phyloP scores from a whole-genome alignment of 2,329 filamentous ascomycete genomes.

The Akanthomyces uredinophilus region DNA sequence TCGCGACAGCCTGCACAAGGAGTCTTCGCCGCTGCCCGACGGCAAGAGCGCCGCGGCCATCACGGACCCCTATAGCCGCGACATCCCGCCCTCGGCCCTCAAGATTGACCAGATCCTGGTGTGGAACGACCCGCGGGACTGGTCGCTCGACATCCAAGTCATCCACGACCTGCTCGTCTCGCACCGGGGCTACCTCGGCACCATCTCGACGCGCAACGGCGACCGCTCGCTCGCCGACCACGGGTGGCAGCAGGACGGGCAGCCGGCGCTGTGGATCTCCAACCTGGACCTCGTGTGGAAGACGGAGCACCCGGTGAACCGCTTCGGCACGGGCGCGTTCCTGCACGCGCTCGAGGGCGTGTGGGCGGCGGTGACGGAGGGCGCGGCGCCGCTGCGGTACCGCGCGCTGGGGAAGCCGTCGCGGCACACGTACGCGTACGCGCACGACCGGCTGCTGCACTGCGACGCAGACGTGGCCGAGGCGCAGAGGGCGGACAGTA shows the following conservation, averaged over 20 bases:
- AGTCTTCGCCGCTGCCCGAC: conserved; percentile 26
- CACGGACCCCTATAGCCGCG: conserved; percentile 28
- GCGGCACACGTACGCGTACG: conserved; percentile 72
- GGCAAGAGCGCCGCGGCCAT: conserved; percentile 29
- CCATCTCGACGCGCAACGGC: conserved; percentile 68
- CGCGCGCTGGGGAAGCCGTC: conserved; percentile 81
- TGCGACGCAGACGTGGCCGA: conserved; percentile 26
- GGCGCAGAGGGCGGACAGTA: conserved; percentile 15
- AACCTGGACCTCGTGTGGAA: conserved; percentile 92
- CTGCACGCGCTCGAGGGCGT: conserved; percentile 74
- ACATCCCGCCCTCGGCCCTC: conserved; percentile 42
- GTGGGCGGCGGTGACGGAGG: conserved; percentile 67
- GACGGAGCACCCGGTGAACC: conserved; percentile 74
- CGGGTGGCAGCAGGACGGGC: conserved; percentile 78
- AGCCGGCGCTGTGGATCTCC: conserved; percentile 79
- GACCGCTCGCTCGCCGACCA: conserved; percentile 57
- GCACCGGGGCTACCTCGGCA: conserved; percentile 71
- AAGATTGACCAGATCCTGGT: conserved; percentile 89
- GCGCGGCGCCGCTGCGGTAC: conserved; percentile 47
- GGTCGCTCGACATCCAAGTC: conserved; percentile 84
- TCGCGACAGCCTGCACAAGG: conserved; percentile 27
- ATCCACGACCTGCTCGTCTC: conserved; percentile 81
- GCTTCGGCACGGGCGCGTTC: conserved; percentile 89
- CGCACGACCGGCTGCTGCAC: conserved; percentile 64
- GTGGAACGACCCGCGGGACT: conserved; percentile 94